Conservation (phyloP, 1,284 basidiomycete species). For the Ustilago curta region DNA sequence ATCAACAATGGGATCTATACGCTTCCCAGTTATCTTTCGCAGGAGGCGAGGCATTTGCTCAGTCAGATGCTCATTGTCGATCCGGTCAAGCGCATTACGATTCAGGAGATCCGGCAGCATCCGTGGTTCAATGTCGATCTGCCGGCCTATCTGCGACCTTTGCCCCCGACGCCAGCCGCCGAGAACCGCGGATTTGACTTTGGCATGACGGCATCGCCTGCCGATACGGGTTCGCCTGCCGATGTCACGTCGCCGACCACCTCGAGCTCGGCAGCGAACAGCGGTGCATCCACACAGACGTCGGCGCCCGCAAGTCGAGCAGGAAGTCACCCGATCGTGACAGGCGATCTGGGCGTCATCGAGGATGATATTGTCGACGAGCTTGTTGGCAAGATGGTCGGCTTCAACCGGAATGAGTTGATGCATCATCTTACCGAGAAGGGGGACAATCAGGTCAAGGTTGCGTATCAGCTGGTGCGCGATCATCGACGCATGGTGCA, state of each 20-base stretch:
- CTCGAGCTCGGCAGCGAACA: constrained; percentile 23
- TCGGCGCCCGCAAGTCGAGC: constrained; percentile 26
- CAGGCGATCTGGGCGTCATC: constrained; percentile 79
- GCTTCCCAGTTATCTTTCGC: constrained; percentile 65
- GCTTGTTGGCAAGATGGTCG: constrained; percentile 79
- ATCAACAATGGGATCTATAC: constrained; percentile 68
- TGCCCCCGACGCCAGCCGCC: constrained; percentile 79
- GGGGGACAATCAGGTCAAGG: constrained; percentile 94
- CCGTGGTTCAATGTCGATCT: constrained; percentile 68
- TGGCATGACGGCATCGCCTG: constrained; percentile 44
- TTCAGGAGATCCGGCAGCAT: constrained; percentile 64
- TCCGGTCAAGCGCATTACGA: constrained; percentile 68
- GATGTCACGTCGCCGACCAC: constrained; percentile 28
- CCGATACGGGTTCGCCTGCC: constrained; percentile 35
- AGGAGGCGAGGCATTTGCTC: constrained; percentile 64
- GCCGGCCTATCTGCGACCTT: constrained; percentile 73
- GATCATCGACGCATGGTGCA: constrained; percentile 89
- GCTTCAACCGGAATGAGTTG: constrained; percentile 83
- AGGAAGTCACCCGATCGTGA: constrained; percentile 34
- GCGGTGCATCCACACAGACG: constrained; percentile 33
- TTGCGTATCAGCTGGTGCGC: constrained; percentile 91
- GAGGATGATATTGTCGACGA: constrained; percentile 90
- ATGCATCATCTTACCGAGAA: constrained; percentile 85
- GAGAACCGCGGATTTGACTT: constrained; percentile 73
- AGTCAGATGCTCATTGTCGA: constrained; percentile 68